Evolutionary conservation across 2,329 filamentous ascomycete genomes (phyloP).

Genomic region (Grosmannia huntii): DNA sequence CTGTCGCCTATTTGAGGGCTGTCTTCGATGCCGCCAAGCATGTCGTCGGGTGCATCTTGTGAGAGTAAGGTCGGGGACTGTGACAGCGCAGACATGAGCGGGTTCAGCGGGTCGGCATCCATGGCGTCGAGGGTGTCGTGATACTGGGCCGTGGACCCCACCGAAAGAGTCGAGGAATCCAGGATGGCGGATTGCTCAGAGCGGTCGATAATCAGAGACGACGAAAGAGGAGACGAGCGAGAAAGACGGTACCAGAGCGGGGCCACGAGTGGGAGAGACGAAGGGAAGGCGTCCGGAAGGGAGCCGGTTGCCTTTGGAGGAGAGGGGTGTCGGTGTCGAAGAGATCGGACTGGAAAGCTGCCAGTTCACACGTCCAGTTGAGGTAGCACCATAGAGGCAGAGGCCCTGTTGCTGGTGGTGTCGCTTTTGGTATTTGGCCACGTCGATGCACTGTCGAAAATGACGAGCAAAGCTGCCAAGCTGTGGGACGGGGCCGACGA

Average conservation of each 20-base stretch:
- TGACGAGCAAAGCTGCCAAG: background rate
- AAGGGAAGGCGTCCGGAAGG: background rate
- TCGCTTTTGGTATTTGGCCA: background rate
- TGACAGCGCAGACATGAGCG: conserved; percentile 12
- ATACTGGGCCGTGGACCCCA: conserved; percentile 38
- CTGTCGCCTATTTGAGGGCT: conserved; percentile 27
- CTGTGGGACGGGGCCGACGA: background rate
- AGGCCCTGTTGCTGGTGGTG: background rate
- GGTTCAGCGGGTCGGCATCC: conserved; percentile 31
- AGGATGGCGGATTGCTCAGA: conserved; percentile 17
- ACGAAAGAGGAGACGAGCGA: background rate
- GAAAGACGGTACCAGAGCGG: background rate
- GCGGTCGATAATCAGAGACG: background rate
- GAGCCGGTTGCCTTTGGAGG: background rate
- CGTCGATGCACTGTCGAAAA: background rate
- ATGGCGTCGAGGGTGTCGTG: conserved; percentile 38
- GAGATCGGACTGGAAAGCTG: background rate
- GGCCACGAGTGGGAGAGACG: background rate
- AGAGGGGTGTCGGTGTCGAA: background rate
- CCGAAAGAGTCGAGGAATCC: conserved; percentile 38
- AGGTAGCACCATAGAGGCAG: background rate
- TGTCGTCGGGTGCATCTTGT: conserved; percentile 33
- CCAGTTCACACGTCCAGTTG: background rate
- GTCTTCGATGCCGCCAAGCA: conserved; percentile 35
- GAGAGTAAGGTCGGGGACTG: conserved; percentile 11